phyloP scores from a whole-genome alignment of 352 stramenopile species.

The Saprolegnia parasitica region DNA sequence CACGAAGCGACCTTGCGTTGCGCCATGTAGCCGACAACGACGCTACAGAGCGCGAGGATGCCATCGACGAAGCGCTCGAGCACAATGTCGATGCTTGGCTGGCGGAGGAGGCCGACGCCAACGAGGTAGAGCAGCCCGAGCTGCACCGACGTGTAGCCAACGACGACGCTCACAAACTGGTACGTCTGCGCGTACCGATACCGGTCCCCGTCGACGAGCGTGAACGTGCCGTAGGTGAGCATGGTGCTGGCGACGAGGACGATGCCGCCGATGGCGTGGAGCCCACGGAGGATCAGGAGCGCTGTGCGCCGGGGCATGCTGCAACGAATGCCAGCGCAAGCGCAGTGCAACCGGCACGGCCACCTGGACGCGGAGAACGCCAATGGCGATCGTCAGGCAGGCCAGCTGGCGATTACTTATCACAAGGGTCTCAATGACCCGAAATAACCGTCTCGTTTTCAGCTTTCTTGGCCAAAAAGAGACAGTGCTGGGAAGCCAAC shows the following conservation, averaged over 20 bases:
- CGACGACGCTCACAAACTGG: conserved; percentile 24
- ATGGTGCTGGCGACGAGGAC: conserved; percentile 11
- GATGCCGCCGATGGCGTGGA: conserved; percentile 7
- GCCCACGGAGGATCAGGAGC: neutral
- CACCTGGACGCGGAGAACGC: neutral
- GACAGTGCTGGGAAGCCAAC: too few relatives aligned
- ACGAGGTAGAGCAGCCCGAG: conserved; percentile 15
- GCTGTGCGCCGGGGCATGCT: neutral
- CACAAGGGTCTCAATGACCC: too few relatives aligned
- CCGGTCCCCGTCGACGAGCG: conserved; percentile 8
- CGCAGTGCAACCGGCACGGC: neutral
- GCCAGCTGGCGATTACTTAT: neutral
- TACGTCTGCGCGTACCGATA: conserved; percentile 30
- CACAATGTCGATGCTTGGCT: neutral
- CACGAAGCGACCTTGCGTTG: neutral
- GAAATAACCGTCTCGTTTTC: neutral
- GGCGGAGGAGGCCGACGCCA: conserved; percentile 14
- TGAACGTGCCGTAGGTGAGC: conserved; percentile 21
- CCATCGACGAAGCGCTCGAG: conserved; percentile 22
- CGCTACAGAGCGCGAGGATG: neutral
- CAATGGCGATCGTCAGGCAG: neutral
- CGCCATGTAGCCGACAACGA: conserved; percentile 20
- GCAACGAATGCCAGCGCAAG: neutral
- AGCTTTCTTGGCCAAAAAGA: too few relatives aligned
- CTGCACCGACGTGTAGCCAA: conserved; percentile 27